These are phyloP conservation scores for Lentinula raphanica DNA, from an alignment of 768 basidiomycete genomes.

Conservation along the genomic window DNA sequence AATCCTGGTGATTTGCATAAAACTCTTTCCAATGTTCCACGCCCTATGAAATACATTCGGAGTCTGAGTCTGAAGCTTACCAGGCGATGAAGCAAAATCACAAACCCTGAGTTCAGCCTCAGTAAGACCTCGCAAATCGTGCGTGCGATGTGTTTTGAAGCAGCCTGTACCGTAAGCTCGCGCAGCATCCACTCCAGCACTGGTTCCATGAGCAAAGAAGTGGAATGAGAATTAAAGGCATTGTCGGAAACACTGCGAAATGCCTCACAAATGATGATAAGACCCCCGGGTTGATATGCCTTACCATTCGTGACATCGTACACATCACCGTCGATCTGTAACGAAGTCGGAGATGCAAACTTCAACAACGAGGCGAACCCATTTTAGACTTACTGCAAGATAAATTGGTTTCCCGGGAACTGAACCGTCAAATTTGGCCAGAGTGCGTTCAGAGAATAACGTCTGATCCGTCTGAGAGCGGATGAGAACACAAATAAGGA, in stretches of 20 bases:
- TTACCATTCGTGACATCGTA: constrained; percentile 83
- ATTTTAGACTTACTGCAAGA: constrained; percentile 60
- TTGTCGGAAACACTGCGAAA: not conserved
- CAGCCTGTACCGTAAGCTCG: constrained; percentile 92
- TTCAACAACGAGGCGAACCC: not conserved
- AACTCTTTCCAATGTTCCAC: constrained; percentile 88
- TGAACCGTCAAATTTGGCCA: constrained; percentile 68
- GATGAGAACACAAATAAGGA: not conserved
- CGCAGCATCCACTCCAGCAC: constrained; percentile 83
- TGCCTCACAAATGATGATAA: constrained; percentile 68
- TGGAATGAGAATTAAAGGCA: constrained; percentile 16
- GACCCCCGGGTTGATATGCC: constrained; percentile 89
- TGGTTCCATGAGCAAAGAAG: constrained; percentile 12
- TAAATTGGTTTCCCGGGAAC: constrained; percentile 65
- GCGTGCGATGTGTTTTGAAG: constrained; percentile 84
- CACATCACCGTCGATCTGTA: constrained; percentile 84
- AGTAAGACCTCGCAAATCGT: constrained; percentile 81
- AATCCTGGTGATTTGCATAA: constrained; percentile 76
- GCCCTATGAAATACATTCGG: constrained; percentile 43
- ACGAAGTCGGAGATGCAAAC: too few relatives aligned
- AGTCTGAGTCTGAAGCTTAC: not conserved
- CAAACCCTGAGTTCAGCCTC: constrained; percentile 67
- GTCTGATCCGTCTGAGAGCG: constrained; percentile 45
- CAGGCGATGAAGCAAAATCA: constrained; percentile 4
- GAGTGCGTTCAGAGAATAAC: constrained; percentile 67